A percentile compares a stretch with the other conserved stretches of the same genome.
Evolutionary conservation across 2,329 filamentous ascomycete species (phyloP).

Genomic region (Phyllosticta capitalensis): DNA sequence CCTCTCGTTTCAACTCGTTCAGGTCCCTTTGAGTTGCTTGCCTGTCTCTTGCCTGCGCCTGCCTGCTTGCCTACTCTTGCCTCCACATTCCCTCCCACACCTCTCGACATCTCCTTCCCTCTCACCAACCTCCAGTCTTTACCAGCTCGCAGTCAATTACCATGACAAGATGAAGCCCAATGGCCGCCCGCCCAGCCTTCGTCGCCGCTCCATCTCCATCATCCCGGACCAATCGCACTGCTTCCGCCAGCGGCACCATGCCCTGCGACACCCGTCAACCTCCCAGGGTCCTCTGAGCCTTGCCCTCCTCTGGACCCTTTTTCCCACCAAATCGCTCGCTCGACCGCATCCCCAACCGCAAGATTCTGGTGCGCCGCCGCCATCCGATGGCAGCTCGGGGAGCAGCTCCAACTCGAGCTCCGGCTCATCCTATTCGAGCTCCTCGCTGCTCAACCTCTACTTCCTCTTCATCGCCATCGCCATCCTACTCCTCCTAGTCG

Average conservation of each 20-base stretch:
- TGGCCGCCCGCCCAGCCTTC: neutral
- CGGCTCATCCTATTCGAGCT: conserved; percentile 10
- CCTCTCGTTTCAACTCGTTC: neutral
- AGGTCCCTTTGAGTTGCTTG: neutral
- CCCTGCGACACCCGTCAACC: neutral
- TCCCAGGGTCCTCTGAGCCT: conserved; percentile 4
- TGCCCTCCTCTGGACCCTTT: conserved; percentile 11
- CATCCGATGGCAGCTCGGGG: neutral
- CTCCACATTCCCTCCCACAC: neutral
- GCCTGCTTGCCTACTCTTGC: neutral
- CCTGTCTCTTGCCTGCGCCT: neutral
- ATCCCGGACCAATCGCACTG: neutral
- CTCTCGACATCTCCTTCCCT: neutral
- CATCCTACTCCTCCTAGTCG: conserved; percentile 33
- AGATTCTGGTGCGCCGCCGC: conserved; percentile 7
- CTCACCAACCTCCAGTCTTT: neutral
- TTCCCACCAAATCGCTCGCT: conserved; percentile 30
- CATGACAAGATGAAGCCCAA: neutral
- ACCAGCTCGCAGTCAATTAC: neutral
- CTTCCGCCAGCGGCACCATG: neutral
- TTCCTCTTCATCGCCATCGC: conserved; percentile 49
- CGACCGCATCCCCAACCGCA: conserved; percentile 14
- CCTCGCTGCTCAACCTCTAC: conserved; percentile 37
- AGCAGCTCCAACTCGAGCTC: neutral
- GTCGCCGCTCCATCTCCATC: neutral